A percentile compares a stretch with the other conserved stretches of the same genome.
phyloP scores from a whole-genome alignment of 2,329 filamentous ascomycete species.

The Aspergillus oerlinghausenensis region DNA sequence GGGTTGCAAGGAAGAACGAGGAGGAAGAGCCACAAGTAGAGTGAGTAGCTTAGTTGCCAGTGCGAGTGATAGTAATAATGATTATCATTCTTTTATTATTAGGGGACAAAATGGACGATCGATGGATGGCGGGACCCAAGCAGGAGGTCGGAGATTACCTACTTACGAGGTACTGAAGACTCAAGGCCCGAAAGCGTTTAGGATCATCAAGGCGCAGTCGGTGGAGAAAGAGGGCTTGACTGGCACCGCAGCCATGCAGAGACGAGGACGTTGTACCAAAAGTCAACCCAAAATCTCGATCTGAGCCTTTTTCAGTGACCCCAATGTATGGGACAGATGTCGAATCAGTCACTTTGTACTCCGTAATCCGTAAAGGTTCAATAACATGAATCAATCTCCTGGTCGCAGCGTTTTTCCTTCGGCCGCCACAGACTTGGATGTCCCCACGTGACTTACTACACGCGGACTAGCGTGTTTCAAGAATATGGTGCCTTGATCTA shows the following conservation, averaged over 20 bases:
- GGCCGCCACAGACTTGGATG: slow-evolving; percentile 5
- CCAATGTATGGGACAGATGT: not conserved
- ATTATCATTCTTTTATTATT: not conserved
- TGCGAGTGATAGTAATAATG: not conserved
- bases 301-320: not conserved
- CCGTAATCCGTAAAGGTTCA: not conserved
- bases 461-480: slow-evolving; percentile 28
- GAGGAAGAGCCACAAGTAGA: slow-evolving; percentile 9
- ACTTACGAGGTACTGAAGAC: slow-evolving; percentile 4
- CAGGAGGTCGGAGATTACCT: slow-evolving; percentile 19
- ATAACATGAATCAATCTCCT: not conserved
- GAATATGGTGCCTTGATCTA: slow-evolving; percentile 14
- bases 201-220: slow-evolving; percentile 25
- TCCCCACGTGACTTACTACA: slow-evolving; percentile 18
- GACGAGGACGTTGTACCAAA: not conserved
- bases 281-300: not conserved
- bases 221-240: slow-evolving; percentile 9
- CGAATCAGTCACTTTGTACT: not conserved
- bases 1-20: slow-evolving; percentile 1
- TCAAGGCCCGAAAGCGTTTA: slow-evolving; percentile 15
- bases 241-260: not conserved
- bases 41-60: slow-evolving; percentile 10
- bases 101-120: not conserved
- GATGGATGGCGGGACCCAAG: not conserved
- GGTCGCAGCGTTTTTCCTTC: slow-evolving; percentile 9